phyloP scores from a whole-genome alignment of 495 filamentous ascomycete species.

The Lasiosphaeris hirsuta region DNA sequence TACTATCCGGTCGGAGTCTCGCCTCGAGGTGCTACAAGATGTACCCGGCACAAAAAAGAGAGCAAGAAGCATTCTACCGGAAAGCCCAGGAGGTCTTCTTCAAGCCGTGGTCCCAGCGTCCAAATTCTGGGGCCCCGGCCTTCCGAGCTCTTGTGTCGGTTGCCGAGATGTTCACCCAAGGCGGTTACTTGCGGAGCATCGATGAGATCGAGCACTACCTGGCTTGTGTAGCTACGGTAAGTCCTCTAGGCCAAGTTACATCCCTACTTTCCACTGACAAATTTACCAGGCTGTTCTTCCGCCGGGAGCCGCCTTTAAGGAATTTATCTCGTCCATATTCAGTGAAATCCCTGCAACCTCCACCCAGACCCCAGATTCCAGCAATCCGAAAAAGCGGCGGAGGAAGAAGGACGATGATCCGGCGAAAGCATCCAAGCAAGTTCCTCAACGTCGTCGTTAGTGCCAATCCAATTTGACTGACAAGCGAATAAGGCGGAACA shows the following conservation, averaged over 20 bases:
- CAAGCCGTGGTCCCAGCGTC: background rate
- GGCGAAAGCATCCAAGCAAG: no score
- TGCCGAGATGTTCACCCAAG: constrained; percentile 7
- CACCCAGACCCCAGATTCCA: no score
- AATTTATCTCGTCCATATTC: no score
- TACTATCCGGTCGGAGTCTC: constrained; percentile 2
- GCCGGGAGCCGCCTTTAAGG: no score
- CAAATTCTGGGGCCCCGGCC: background rate
- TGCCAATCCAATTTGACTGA: no score
- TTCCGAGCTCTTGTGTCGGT: constrained; percentile 1
- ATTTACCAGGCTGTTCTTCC: no score
- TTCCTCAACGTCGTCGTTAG: no score
- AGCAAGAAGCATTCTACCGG: background rate
- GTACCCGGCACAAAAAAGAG: background rate
- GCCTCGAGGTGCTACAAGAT: background rate
- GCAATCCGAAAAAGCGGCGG: no score
- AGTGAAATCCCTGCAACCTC: no score
- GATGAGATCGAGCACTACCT: constrained; percentile 8
- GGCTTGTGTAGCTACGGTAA: background rate
- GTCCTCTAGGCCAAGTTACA: background rate
- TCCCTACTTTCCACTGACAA: background rate
- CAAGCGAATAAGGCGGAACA: no score
- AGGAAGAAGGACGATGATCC: no score
- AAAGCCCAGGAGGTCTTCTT: background rate
- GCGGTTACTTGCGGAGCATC: constrained; percentile 5